A percentile compares a stretch with the other conserved stretches of the same genome.
phyloP scores from a whole-genome alignment of 2,329 filamentous ascomycete species.

The Fusarium robinianum region DNA sequence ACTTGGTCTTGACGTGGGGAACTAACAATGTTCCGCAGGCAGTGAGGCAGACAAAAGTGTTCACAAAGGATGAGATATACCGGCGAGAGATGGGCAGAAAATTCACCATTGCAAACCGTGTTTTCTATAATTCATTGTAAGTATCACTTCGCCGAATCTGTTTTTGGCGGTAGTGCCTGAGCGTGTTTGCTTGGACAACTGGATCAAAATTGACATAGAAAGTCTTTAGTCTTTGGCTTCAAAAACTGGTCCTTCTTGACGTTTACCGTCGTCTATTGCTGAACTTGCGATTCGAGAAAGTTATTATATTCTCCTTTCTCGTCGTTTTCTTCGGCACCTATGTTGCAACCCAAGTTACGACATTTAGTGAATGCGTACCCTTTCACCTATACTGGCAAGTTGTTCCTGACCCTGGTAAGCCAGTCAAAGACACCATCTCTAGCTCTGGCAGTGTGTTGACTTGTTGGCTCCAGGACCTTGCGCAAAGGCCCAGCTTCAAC shows the following conservation, averaged over 20 bases:
- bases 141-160: too few species aligned
- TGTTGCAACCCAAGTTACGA: slow-evolving; percentile 18
- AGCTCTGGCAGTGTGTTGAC: not conserved
- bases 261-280: slow-evolving; percentile 24
- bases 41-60: slow-evolving; percentile 12
- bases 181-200: not conserved
- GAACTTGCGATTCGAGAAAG: slow-evolving; percentile 15
- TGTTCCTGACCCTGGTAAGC: slow-evolving; percentile 19
- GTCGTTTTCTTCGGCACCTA: slow-evolving; percentile 23
- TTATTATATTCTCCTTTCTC: slow-evolving; percentile 19
- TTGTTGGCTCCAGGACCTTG: slow-evolving; percentile 8
- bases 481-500: slow-evolving; percentile 25
- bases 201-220: not conserved
- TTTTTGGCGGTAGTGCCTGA: too few species aligned
- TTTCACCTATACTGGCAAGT: slow-evolving; percentile 30
- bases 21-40: slow-evolving; percentile 19
- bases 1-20: slow-evolving; percentile 19
- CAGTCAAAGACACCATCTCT: not conserved
- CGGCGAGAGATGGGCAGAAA: slow-evolving; percentile 16
- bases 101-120: slow-evolving; percentile 16
- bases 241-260: slow-evolving; percentile 26
- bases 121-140: slow-evolving; percentile 24
- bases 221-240: slow-evolving; percentile 24
- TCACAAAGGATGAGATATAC: slow-evolving; percentile 15
- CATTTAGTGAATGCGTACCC: slow-evolving; percentile 25